Evolutionary conservation across 108 stramenopile genomes (phyloP).

Genomic region (Skeletonema tropicum): DNA sequence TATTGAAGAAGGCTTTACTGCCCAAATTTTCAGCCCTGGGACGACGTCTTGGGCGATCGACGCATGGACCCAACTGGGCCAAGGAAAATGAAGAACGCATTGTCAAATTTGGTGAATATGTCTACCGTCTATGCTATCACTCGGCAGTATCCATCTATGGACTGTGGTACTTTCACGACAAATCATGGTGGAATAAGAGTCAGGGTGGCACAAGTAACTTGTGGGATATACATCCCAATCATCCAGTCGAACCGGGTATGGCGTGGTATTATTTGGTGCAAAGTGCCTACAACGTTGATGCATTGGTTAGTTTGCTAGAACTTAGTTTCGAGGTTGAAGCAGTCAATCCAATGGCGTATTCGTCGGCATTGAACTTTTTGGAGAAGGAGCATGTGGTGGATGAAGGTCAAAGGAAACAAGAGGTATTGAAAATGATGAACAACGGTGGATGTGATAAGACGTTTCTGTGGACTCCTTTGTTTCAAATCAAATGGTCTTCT

Average conservation of each 20-base stretch:
- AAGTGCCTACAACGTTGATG: slow-evolving; percentile 86
- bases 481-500: slow-evolving; percentile 63
- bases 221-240: slow-evolving; percentile 65
- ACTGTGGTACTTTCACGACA: slow-evolving; percentile 63
- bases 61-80: slow-evolving; percentile 76
- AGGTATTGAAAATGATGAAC: slow-evolving; percentile 29
- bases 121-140: slow-evolving; percentile 81
- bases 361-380: slow-evolving; percentile 36
- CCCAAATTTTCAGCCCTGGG: slow-evolving; percentile 71
- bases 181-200: slow-evolving; percentile 64
- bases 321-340: slow-evolving; percentile 55
- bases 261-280: slow-evolving; percentile 88
- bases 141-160: slow-evolving; percentile 63
- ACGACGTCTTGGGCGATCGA: slow-evolving; percentile 49
- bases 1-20: slow-evolving; percentile 55
- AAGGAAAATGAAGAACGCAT: slow-evolving; percentile 64
- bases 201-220: slow-evolving; percentile 60
- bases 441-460: slow-evolving; percentile 1
- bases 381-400: slow-evolving; percentile 38
- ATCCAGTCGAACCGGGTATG: slow-evolving; percentile 77
- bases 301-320: slow-evolving; percentile 71
- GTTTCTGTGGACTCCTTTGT: slow-evolving; percentile 45
- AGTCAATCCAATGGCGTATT: slow-evolving; percentile 46
- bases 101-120: slow-evolving; percentile 88
- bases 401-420: slow-evolving; percentile 31